These are phyloP conservation scores for Pleurotus tuoliensis DNA, from an alignment of 768 basidiomycete genomes.

Conservation along the genomic window DNA sequence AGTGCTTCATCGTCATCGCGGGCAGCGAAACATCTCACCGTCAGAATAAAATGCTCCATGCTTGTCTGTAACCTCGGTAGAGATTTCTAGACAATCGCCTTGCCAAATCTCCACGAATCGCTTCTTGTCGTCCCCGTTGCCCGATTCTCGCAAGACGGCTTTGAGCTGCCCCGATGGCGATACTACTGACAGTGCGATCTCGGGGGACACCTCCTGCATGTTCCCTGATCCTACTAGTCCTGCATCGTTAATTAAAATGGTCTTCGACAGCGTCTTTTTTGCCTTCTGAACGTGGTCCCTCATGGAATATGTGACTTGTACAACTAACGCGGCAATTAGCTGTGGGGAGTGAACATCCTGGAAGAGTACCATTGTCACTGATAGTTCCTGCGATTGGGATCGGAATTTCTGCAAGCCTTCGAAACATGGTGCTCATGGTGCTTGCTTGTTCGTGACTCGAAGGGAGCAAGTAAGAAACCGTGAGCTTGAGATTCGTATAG, in stretches of 20 bases:
- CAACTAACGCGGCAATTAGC: neutral
- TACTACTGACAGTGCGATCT: constrained; percentile 20
- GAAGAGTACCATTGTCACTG: no score
- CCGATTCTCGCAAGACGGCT: constrained; percentile 42
- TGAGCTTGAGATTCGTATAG: no score
- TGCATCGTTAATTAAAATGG: constrained; percentile 24
- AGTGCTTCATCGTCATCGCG: neutral
- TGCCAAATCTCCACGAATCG: constrained; percentile 62
- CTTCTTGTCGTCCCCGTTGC: constrained; percentile 28
- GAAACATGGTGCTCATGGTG: constrained; percentile 25
- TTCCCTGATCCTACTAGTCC: constrained; percentile 16
- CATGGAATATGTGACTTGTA: constrained; percentile 42
- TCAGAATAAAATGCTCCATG: constrained; percentile 64
- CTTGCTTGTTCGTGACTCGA: no score
- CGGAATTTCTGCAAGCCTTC: constrained; percentile 36
- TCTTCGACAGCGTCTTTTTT: constrained; percentile 41
- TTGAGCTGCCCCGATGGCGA: constrained; percentile 39
- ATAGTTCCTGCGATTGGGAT: constrained; percentile 25
- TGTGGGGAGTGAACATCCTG: no score
- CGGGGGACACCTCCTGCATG: constrained; percentile 25
- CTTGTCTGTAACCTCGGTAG: constrained; percentile 51
- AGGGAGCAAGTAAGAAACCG: no score
- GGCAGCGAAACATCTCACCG: constrained; percentile 30
- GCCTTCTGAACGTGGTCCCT: constrained; percentile 48
- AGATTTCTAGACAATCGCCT: constrained; percentile 36